phyloP scores from a whole-genome alignment of 192 early-diverging fungal genomes.

The Entomortierella beljakovae region DNA sequence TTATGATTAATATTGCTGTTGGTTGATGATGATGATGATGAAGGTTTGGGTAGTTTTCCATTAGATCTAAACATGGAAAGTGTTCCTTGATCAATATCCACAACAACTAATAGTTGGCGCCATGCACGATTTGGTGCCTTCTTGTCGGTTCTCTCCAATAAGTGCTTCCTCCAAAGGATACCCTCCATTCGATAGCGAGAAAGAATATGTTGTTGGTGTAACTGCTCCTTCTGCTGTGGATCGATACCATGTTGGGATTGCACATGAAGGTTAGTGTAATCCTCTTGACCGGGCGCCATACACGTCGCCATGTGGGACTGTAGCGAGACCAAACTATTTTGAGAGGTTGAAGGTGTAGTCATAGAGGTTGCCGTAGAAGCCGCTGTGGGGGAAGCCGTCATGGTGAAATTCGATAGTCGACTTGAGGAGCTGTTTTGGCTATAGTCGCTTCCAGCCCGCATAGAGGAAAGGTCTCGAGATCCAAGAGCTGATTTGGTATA shows the following conservation, averaged over 20 bases:
- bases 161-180: constrained; percentile 89
- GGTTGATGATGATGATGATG: not conserved
- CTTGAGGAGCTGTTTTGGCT: constrained; percentile 29
- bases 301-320: constrained; percentile 9
- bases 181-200: constrained; percentile 71
- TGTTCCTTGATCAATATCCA: constrained; percentile 73
- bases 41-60: constrained; percentile 11
- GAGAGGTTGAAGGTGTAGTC: constrained; percentile 30
- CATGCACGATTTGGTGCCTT: constrained; percentile 90
- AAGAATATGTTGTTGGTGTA: constrained; percentile 27
- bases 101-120: constrained; percentile 82
- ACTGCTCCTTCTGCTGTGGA: constrained; percentile 1
- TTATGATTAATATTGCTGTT: not conserved
- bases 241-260: no score
- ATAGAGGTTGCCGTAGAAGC: constrained; percentile 13
- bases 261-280: not conserved
- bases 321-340: constrained; percentile 29
- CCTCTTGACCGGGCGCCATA: not conserved
- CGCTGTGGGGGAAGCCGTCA: constrained; percentile 14
- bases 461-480: constrained; percentile 1
- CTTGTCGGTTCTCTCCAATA: constrained; percentile 78
- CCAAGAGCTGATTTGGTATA: not conserved
- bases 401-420: constrained; percentile 22
- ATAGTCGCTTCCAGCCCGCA: constrained; percentile 2
- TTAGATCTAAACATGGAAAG: constrained; percentile 88